Evolutionary conservation across 179 eudicot species (phyloP), one percentile per base, ranked within the genome.

Genomic region (Drosera spatulata): DNA sequence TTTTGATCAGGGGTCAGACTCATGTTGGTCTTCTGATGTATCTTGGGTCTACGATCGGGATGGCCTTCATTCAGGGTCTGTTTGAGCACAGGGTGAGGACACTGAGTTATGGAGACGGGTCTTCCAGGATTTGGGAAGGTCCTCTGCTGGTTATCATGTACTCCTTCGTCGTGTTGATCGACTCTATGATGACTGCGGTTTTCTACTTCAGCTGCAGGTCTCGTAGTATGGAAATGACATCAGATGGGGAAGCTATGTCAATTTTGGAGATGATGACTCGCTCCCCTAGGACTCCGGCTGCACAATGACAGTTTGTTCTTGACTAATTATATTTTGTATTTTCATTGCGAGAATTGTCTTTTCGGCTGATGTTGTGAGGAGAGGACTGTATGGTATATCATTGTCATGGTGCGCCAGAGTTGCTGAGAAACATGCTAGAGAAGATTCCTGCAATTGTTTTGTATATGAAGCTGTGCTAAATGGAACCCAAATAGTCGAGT

Each of bases 1-100:
- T 69, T 33, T 51, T 91, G 42, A 79, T 91, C 55, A 79, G 80
- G 71, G 96, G 91, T 53, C 95, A 91, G 67, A 82, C 88, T 49
- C 96, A 93, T 60, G 96, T 89, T 69, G 99, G 96, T 72, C 82
- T 93, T 42, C 61, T 86, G 73, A 79, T 93, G 73, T 89, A 84
- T 72, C 84, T 93, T 3, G 84, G 78, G 52, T 89, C 96, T 6
- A 89, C 99, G 1, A 77, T 89, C 38, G 99, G 95, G 57, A 76
- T 84, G 95, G 86, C 95, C 0, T 79, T 84, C 60, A 80, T 86
- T 68, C 96, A 89, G 69, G 98, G 89, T 1, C 76, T 91, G 69
- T 91, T 88, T 78, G 98, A 91, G 77, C 96, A 91, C 69, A 76
- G 98, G 53, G 98, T 91, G 66, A 91, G 84, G 80, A 88, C 82